phyloP scores from a whole-genome alignment of 2,329 filamentous ascomycete genomes.

The Grosmannia penicillata region DNA sequence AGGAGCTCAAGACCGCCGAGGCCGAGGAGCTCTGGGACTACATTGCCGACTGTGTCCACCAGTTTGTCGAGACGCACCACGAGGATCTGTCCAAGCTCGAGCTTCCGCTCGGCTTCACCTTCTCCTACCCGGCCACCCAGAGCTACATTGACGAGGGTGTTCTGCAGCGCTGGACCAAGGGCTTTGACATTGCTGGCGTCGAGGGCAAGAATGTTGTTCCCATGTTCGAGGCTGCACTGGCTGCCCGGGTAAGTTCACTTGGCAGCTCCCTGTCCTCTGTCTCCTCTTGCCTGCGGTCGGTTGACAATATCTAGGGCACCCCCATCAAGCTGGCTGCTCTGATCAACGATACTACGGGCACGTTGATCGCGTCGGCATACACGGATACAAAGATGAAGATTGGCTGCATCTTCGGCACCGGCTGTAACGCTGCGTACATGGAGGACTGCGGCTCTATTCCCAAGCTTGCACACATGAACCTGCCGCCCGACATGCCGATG shows the following conservation, averaged over 20 bases:
- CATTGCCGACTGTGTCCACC: conserved; percentile 80
- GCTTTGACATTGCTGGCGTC: conserved; percentile 84
- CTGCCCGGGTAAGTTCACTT: conserved; percentile 40
- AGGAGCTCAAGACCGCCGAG: conserved; percentile 75
- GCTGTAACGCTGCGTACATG: conserved; percentile 98
- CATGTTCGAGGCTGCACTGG: conserved; percentile 67
- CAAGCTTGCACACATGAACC: conserved; percentile 83
- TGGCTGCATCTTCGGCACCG: conserved; percentile 95
- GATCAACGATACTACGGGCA: conserved; percentile 97
- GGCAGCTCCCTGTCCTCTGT: no score
- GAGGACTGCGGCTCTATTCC: conserved; percentile 82
- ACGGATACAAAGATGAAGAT: conserved; percentile 90
- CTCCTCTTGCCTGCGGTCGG: background rate
- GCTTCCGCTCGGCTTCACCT: conserved; percentile 82
- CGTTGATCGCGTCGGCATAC: conserved; percentile 89
- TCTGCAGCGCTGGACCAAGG: conserved; percentile 93
- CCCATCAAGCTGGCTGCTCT: conserved; percentile 86
- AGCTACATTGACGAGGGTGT: conserved; percentile 87
- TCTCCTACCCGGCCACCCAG: conserved; percentile 89
- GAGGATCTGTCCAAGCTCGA: conserved; percentile 46
- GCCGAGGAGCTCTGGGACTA: conserved; percentile 88
- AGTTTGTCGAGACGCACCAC: conserved; percentile 81
- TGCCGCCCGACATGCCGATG: conserved; percentile 72
- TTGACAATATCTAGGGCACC: conserved; percentile 42
- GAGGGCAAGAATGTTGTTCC: conserved; percentile 85